Evolutionary conservation across 2,329 filamentous ascomycete genomes (phyloP).

Genomic region (Calonectria henricotiae): DNA sequence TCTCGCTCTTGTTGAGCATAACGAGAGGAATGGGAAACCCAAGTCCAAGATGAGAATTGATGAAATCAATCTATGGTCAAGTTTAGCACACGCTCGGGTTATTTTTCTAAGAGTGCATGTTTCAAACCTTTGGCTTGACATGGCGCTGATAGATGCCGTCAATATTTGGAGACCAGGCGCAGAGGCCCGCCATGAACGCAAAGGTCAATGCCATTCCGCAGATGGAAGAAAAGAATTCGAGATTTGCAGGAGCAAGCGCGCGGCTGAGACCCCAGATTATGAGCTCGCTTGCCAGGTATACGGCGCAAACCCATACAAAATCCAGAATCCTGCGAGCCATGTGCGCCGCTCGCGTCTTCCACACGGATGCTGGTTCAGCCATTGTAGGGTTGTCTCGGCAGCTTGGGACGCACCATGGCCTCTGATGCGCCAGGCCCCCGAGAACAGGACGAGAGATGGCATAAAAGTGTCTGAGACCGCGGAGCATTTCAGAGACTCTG

Average conservation of each 20-base stretch:
- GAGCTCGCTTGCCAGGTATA: constrained; percentile 64
- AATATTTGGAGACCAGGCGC: constrained; percentile 37
- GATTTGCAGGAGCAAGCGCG: constrained; percentile 52
- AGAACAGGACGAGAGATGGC: constrained; percentile 36
- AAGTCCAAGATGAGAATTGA: constrained; percentile 68
- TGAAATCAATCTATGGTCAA: constrained; percentile 63
- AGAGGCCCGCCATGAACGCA: constrained; percentile 54
- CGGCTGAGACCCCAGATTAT: constrained; percentile 64
- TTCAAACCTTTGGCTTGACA: constrained; percentile 57
- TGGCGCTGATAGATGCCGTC: constrained; percentile 54
- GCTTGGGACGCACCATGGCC: constrained; percentile 36
- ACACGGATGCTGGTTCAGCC: constrained; percentile 40
- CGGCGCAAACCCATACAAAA: constrained; percentile 56
- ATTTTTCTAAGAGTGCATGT: neutral
- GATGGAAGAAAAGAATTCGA: constrained; percentile 67
- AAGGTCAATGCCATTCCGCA: constrained; percentile 65
- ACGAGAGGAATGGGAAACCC: constrained; percentile 69
- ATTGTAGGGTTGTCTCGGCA: constrained; percentile 48
- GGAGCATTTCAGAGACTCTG: constrained; percentile 49
- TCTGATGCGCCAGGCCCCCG: constrained; percentile 33
- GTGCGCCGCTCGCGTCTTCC: constrained; percentile 41
- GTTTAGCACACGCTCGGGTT: constrained; percentile 23
- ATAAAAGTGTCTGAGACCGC: constrained; percentile 55
- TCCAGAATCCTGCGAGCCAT: constrained; percentile 33
- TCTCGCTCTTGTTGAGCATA: constrained; percentile 60